Conservation (phyloP, 805 yeast genomes). For the Kluyveromyces nonfermentans region DNA sequence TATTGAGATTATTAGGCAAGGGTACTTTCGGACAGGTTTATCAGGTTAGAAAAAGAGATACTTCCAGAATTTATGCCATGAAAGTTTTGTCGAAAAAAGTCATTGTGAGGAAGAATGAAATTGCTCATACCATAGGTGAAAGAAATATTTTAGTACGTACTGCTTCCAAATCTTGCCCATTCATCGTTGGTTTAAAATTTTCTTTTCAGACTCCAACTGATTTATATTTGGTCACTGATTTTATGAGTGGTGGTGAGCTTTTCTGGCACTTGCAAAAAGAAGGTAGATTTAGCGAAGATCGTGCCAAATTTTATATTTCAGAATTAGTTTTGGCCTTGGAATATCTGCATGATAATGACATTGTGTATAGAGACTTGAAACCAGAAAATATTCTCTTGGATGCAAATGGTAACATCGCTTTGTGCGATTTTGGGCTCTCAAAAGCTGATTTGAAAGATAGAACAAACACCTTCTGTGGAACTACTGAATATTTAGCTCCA, state of each 20-base stretch:
- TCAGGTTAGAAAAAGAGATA: conserved; percentile 88
- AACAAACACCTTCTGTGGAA: conserved; percentile 96
- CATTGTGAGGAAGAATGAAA: conserved; percentile 92
- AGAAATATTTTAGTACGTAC: conserved; percentile 90
- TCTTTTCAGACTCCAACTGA: conserved; percentile 94
- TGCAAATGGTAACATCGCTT: conserved; percentile 94
- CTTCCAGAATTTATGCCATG: conserved; percentile 92
- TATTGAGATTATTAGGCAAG: conserved; percentile 80
- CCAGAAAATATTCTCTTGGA: conserved; percentile 94
- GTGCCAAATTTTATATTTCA: conserved; percentile 96
- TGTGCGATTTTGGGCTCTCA: conserved; percentile 94
- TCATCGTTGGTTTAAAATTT: conserved; percentile 90
- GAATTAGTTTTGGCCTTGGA: conserved; percentile 89
- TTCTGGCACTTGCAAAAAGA: conserved; percentile 96
- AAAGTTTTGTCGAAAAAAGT: conserved; percentile 90
- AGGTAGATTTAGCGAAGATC: conserved; percentile 83
- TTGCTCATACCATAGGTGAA: conserved; percentile 97
- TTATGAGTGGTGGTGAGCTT: conserved; percentile 96
- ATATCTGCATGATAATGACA: conserved; percentile 90
- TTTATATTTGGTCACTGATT: conserved; percentile 88
- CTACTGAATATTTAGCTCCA: conserved; percentile 96
- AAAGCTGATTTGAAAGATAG: conserved; percentile 87
- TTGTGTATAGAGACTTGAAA: conserved; percentile 92
- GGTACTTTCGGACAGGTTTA: conserved; percentile 98
- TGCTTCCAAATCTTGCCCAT: conserved; percentile 79